phyloP scores from a whole-genome alignment of 106 monocot genomes.

The Gastrodia elata region DNA sequence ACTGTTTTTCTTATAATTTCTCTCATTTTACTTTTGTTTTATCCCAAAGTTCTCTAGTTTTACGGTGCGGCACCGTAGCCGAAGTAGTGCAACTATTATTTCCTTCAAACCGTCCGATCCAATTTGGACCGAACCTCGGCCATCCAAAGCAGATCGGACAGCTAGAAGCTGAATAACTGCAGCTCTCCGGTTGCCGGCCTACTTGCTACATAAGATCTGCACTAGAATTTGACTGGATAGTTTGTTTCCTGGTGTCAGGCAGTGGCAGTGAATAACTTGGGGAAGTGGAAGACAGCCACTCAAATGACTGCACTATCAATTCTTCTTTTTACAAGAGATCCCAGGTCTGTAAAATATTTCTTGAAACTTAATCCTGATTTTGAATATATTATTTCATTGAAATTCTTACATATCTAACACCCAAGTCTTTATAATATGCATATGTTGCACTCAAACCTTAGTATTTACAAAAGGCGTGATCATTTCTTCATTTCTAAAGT shows the following conservation, averaged over 20 bases:
- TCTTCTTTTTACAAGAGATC: constrained; percentile 66
- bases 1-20: not conserved
- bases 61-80: not conserved
- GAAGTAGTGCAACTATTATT: not conserved
- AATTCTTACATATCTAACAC: too few relatives aligned
- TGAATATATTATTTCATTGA: not conserved
- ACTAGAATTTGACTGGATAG: not conserved
- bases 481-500: too few relatives aligned
- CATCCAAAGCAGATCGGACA: not conserved
- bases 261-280: constrained; percentile 86
- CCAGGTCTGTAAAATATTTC: constrained; percentile 29
- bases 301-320: constrained; percentile 85
- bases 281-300: constrained; percentile 95
- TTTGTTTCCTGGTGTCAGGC: constrained; percentile 37
- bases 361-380: not conserved
- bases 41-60: not conserved
- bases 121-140: not conserved
- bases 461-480: too few relatives aligned
- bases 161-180: not conserved
- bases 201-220: not conserved
- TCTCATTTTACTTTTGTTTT: constrained; percentile 1
- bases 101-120: not conserved
- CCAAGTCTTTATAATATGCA: too few relatives aligned
- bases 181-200: not conserved
- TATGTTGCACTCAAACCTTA: too few relatives aligned